phyloP scores from a whole-genome alignment of 2,329 filamentous ascomycete species.

The Pseudocercospora pini-densiflorae region DNA sequence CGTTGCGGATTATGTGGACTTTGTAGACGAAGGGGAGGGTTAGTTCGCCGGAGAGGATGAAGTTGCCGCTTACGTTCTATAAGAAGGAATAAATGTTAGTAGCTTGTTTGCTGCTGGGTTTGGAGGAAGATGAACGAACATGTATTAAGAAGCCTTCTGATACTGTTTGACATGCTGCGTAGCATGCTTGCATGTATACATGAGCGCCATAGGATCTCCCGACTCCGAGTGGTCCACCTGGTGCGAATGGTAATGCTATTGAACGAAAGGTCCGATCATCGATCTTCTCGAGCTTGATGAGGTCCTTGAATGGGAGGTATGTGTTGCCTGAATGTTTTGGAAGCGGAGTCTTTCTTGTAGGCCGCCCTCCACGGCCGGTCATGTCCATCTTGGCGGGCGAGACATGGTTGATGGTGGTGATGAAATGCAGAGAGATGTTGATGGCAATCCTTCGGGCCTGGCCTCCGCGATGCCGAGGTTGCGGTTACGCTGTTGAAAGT shows the following conservation, averaged over 20 bases:
- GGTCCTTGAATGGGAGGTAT: slow-evolving; percentile 46
- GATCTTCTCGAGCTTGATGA: slow-evolving; percentile 48
- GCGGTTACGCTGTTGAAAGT: not conserved
- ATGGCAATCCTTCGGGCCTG: not conserved
- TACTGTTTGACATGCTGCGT: slow-evolving; percentile 61
- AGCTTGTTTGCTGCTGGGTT: not conserved
- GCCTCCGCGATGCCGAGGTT: not conserved
- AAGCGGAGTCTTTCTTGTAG: slow-evolving; percentile 16
- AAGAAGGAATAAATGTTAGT: slow-evolving; percentile 17
- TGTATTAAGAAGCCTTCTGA: slow-evolving; percentile 56
- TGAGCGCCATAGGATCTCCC: slow-evolving; percentile 59
- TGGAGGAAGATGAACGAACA: slow-evolving; percentile 38
- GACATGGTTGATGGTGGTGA: not conserved
- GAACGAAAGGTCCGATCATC: slow-evolving; percentile 47
- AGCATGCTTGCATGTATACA: slow-evolving; percentile 62
- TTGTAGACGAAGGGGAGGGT: slow-evolving; percentile 57
- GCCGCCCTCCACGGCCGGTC: slow-evolving; percentile 21
- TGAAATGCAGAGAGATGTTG: not conserved
- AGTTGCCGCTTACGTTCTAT: slow-evolving; percentile 59
- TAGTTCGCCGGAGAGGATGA: slow-evolving; percentile 53
- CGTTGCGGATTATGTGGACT: slow-evolving; percentile 56
- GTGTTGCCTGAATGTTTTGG: slow-evolving; percentile 34
- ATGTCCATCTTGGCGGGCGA: slow-evolving; percentile 7
- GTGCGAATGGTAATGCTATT: slow-evolving; percentile 48
- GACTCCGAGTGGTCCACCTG: slow-evolving; percentile 41